These are phyloP conservation scores for Synchytrium microbalum DNA, from an alignment of 371 early-diverging fungal genomes.

Conservation along the genomic window DNA sequence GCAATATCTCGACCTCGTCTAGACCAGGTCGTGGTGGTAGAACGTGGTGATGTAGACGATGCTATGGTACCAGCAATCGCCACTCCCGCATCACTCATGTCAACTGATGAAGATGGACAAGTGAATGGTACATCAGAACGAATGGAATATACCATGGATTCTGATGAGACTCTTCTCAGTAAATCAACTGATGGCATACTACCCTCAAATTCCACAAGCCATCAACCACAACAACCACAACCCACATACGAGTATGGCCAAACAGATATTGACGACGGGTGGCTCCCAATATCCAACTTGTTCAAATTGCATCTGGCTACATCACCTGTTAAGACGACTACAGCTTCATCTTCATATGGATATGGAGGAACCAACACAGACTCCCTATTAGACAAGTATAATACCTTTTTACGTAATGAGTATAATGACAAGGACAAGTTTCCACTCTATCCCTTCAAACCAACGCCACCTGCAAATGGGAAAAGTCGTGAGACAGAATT, in stretches of 20 bases:
- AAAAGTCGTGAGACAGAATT: too few relatives aligned
- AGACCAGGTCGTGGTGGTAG: background rate
- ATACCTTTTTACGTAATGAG: background rate
- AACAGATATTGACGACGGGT: slow-evolving; percentile 9
- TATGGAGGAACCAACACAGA: background rate
- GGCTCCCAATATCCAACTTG: slow-evolving; percentile 18
- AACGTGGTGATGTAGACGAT: background rate
- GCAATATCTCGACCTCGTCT: background rate
- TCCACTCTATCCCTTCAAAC: background rate
- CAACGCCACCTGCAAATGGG: too few relatives aligned
- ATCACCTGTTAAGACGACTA: background rate
- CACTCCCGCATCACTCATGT: background rate
- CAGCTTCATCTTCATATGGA: background rate
- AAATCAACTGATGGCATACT: background rate
- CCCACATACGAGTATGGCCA: background rate
- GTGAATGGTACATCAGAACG: background rate
- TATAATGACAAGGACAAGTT: background rate
- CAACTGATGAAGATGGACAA: background rate
- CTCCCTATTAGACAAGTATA: background rate
- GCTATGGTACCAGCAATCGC: background rate
- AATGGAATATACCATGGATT: background rate
- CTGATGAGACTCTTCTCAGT: background rate
- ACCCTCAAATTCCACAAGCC: too few relatives aligned
- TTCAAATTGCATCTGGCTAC: slow-evolving; percentile 6
- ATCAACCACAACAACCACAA: background rate